Evolutionary conservation across 1,284 basidiomycete species (phyloP), one percentile per base, ranked within the genome.

Genomic region (Boletus holoroseus): DNA sequence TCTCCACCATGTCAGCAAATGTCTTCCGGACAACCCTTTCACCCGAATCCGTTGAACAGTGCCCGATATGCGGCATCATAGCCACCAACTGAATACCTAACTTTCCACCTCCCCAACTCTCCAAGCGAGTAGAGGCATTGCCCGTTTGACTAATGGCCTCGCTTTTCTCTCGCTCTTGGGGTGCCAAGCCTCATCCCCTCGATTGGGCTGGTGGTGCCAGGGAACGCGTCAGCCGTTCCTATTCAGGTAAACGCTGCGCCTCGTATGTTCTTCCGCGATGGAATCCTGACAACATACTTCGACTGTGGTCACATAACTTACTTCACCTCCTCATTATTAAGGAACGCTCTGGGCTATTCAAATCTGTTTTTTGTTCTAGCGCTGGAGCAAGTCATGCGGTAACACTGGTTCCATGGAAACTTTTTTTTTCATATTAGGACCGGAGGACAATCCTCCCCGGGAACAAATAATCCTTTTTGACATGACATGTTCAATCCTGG

Each of bases 71-170:
- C 44, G 50, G 42, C 34, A 49, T 54, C 63, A 70, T 68, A 60
- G 68, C 68, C 66, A 52, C 55, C 16, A 44, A 47, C 50, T 45
- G 42, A 54, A 57, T 54, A 9, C 45, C 41, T 47, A 30, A 40
- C 62, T 34, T 36, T 53, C 41, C 56, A 51, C 49, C 44, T 62
- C 53, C 37, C 56, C 47, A 60, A 28, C 44, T 32, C 43, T 41
- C 47, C 61, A 58, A 57, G 57, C 61, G 63, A 59, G 53, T 11
- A 53, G 31, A 55, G 45, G 56, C 67, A 67, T 65, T 60, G 66
- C 66, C 65, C 50, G 34, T 48, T 64, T 68, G 58, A 67, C 67
- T 60, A 66, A 68, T 61, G 30, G 3, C 48, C 60, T 67, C 51
- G 43, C 55, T 44, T 54, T 56, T 41, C 45, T 62, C 45, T 48